phyloP scores from a whole-genome alignment of 257 asterid genomes.

The Echium plantagineum region DNA sequence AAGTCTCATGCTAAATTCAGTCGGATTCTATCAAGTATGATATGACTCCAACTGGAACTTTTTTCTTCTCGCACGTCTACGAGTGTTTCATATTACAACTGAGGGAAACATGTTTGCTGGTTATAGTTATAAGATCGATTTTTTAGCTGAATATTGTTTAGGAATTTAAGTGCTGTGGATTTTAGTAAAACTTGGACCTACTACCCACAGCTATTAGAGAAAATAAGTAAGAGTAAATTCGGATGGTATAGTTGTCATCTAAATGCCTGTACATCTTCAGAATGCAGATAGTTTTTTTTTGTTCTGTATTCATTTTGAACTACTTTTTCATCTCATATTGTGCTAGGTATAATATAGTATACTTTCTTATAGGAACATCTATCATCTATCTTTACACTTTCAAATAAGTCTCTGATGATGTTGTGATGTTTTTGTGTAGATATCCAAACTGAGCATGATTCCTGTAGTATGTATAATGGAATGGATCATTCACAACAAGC shows the following conservation, averaged over 20 bases:
- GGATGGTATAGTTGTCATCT: too few relatives aligned
- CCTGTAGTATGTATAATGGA: slow-evolving; percentile 95
- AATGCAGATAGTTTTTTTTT: too few relatives aligned
- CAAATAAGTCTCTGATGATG: slow-evolving; percentile 7
- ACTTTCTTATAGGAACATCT: too few relatives aligned
- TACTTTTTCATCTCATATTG: background rate
- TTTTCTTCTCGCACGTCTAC: background rate
- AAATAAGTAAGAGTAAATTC: too few relatives aligned
- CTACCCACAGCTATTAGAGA: too few relatives aligned
- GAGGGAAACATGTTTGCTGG: background rate
- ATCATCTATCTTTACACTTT: too few relatives aligned
- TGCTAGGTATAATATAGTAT: background rate
- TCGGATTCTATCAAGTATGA: slow-evolving; percentile 92
- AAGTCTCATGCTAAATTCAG: slow-evolving; percentile 98
- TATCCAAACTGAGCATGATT: slow-evolving; percentile 95
- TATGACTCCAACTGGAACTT: background rate
- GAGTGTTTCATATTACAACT: background rate
- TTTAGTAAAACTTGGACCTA: too few relatives aligned
- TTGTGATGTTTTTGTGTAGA: slow-evolving; percentile 34
- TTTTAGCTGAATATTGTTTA: too few relatives aligned
- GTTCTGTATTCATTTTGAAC: too few relatives aligned
- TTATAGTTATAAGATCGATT: background rate
- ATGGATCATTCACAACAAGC: slow-evolving; percentile 83
- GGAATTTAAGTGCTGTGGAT: too few relatives aligned
- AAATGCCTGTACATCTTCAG: too few relatives aligned